A percentile compares a stretch with the other conserved stretches of the same genome.
Evolutionary conservation across 2,329 filamentous ascomycete genomes (phyloP).

Genomic region (Akanthomyces muscarius): DNA sequence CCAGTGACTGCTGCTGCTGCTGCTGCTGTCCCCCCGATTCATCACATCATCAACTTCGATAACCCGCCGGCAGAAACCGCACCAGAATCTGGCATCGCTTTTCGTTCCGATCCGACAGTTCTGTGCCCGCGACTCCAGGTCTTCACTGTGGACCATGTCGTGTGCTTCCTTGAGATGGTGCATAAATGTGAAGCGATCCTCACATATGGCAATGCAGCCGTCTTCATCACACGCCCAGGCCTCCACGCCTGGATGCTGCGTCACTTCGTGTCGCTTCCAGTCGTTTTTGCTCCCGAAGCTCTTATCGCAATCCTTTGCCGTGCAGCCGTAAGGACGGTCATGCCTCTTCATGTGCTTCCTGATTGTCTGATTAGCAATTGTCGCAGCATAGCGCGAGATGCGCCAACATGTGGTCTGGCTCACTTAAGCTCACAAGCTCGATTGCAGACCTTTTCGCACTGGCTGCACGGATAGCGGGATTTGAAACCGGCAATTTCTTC

Average conservation of each 20-base stretch:
- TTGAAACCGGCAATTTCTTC: constrained; percentile 17
- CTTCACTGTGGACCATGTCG: constrained; percentile 27
- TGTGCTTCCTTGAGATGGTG: constrained; percentile 57
- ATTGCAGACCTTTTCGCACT: constrained; percentile 44
- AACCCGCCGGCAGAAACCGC: constrained; percentile 69
- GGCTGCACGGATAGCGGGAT: constrained; percentile 29
- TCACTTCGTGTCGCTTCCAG: constrained; percentile 86
- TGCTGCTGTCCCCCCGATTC: constrained; percentile 11
- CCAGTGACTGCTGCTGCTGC: constrained; percentile 39
- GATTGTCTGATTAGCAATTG: neutral
- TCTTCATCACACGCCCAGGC: constrained; percentile 64
- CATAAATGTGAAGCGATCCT: constrained; percentile 46
- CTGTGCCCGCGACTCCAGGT: constrained; percentile 43
- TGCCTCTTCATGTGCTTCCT: constrained; percentile 87
- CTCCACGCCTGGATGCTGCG: constrained; percentile 69
- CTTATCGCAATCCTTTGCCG: constrained; percentile 64
- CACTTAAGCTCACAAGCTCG: constrained; percentile 58
- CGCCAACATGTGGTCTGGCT: constrained; percentile 20
- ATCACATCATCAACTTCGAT: constrained; percentile 40
- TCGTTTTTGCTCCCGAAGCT: constrained; percentile 89
- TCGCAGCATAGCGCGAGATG: constrained; percentile 19
- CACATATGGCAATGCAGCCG: constrained; percentile 38
- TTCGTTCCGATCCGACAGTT: constrained; percentile 60
- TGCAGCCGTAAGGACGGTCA: constrained; percentile 76
- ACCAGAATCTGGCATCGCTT: constrained; percentile 71